These are phyloP conservation scores for Chimonanthus praecox DNA, from an alignment of 164 flowering plant genomes.

Conservation along the genomic window DNA sequence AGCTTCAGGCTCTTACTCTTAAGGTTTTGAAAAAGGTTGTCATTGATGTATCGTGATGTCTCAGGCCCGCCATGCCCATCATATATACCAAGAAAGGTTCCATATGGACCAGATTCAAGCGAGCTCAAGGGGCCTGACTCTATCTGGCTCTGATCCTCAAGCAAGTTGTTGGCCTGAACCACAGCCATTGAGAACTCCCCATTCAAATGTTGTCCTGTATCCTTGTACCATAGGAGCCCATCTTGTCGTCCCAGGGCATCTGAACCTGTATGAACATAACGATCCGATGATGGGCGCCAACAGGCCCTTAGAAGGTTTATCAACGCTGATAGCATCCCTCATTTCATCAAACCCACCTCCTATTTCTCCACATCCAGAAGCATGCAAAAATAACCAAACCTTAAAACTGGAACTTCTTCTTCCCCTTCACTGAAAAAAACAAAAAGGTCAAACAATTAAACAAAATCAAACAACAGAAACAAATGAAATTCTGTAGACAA, in stretches of 20 bases:
- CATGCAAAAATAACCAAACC: constrained; percentile 1
- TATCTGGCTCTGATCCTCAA: constrained; percentile 79
- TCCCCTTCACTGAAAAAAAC: neutral
- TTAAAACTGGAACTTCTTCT: neutral
- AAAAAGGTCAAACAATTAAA: constrained; percentile 1
- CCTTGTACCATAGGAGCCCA: constrained; percentile 77
- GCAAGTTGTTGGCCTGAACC: constrained; percentile 68
- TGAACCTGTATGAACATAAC: constrained; percentile 32
- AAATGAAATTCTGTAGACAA: neutral
- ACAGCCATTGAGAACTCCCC: constrained; percentile 87
- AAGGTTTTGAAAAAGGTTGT: constrained; percentile 61
- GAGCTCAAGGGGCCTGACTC: constrained; percentile 60
- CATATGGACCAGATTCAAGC: constrained; percentile 55
- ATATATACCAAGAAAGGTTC: constrained; percentile 68
- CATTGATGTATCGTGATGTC: constrained; percentile 61
- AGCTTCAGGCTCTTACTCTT: constrained; percentile 41
- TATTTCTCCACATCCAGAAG: constrained; percentile 27
- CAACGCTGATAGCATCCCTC: constrained; percentile 68
- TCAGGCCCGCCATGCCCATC: constrained; percentile 90
- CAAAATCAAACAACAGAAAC: neutral
- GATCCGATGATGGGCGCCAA: constrained; percentile 49
- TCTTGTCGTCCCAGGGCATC: constrained; percentile 55
- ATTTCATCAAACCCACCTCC: constrained; percentile 47
- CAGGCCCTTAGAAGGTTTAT: constrained; percentile 61
- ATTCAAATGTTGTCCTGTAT: constrained; percentile 55